Evolutionary conservation across 371 early-diverging fungal species (phyloP), one percentile per base, ranked within the genome.

Genomic region (Conidiobolus incongruus): DNA sequence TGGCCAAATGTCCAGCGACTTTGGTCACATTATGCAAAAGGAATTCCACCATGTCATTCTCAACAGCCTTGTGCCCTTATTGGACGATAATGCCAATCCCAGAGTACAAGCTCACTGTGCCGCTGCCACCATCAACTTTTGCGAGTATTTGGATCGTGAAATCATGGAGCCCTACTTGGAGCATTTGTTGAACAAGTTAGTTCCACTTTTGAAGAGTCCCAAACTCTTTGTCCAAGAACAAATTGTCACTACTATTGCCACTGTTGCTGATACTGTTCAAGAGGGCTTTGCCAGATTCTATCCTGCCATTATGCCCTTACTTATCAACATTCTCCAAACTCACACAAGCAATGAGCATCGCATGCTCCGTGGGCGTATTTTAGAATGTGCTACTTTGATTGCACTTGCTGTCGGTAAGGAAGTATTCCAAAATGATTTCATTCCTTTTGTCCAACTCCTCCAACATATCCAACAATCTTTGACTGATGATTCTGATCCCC

Each of bases 1-100:
- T 34, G 97, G 97, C 15, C 96, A 95, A 61, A 75, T 97, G 79
- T 77, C 83, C 38, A 89, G 88, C 4, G 96, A 97, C 61, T 94
- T 95, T 56, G 75, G 85, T 40, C 84, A 87, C 22, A 60, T 52
- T 2, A 57, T 93, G 39, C 91, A 94, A 60, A 70, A 72, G 54
- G 66, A 73, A 45, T 81, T 66, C 67, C 81, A 87, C 49, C 66
- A 74, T 30, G 42, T 59, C 20, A 66, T 92, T n/a, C 60, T 95
- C 21, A 58, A 72, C 35, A 61, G 69, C 40, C 64, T 97, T 32
- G 63, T 92, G 19, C 79, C 87, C 13, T 68, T 78, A 43, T 81
- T 97, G 86, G 84, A 78, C 40, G 86, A 47, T 41, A 47, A 54
- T 24, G 44, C 58, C 5, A 60, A 61, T 51, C 80, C 82, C 20